Base-by-base conservation (phyloP, 306 rosid species). In the Prinsepia uniflora region DNA sequence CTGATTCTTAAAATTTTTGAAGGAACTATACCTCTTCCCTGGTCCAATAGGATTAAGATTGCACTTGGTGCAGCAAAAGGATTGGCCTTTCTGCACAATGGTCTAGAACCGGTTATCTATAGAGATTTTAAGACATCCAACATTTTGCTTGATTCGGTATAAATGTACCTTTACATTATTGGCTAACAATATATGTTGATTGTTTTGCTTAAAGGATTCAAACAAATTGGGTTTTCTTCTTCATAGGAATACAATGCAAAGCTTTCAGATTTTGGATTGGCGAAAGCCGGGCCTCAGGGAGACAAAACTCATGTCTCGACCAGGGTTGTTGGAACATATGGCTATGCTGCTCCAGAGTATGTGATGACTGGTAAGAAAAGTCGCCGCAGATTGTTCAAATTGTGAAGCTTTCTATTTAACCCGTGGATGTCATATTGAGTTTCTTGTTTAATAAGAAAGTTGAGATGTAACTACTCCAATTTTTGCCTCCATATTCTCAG, bases 191-290 rank as follows among this genome's bases (percentile, higher is more conserved):
- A 30, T 30, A 2, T 65, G 44, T 22, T 47, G 43, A 36, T 17
- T 10, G 11, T 47, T 59, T 47, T 43, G 36, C 52, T 43, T 55
- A 50, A 70, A 41, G 30, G 74, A 63, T 67, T 77, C 59, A 85
- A 30, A 47, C 54, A 68, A 11, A 10, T 44, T 18, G 44, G 62
- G 43, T 20, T 60, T 72, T 30, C 74, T 46, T 53, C 72, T 46
- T 53, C 72, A 30, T 73, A 93, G 98, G 98, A 88, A 75, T 93
- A 93, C 81, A 90, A 84, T 82, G 92, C 98, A 18, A 90, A 93
- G 94, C 98, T 93, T 78, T 93, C 98, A 76, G 97, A 93, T 88
- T 93, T 93, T 76, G 98, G 98, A 75, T 89, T 93, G 70, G 98
- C 98, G 13, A 93, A 93, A 88, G 92, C 98, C 14, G 97, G 97